These are phyloP conservation scores for Solanum gracilifrons DNA, from an alignment of 257 asterid species.

Conservation along the genomic window DNA sequence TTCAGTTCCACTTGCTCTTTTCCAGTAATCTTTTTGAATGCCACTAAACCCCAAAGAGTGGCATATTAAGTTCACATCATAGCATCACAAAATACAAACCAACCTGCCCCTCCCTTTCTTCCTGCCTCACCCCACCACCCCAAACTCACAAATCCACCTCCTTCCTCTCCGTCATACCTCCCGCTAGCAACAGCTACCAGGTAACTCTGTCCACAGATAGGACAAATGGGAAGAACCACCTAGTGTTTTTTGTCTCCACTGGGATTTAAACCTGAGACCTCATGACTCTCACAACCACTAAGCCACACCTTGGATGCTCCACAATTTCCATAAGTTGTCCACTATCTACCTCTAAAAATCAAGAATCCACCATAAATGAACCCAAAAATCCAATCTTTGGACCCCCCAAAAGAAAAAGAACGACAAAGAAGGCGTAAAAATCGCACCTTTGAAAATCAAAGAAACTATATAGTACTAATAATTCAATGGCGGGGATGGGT, in stretches of 20 bases:
- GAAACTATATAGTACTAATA: too few species aligned
- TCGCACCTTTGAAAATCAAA: background rate
- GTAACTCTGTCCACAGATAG: background rate
- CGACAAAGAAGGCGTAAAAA: background rate
- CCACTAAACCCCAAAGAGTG: background rate
- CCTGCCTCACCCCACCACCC: background rate
- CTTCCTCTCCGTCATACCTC: background rate
- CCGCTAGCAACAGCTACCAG: rapidly evolving
- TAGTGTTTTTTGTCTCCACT: background rate
- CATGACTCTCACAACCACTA: background rate
- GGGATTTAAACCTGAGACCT: background rate
- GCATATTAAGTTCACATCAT: background rate
- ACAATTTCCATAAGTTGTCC: background rate
- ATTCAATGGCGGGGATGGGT: background rate
- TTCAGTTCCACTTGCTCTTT: background rate
- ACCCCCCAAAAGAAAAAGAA: background rate
- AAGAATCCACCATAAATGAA: background rate
- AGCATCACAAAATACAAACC: background rate
- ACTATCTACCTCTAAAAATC: background rate
- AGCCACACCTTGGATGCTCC: background rate
- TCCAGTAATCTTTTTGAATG: background rate
- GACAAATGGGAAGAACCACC: background rate
- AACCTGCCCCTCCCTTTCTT: background rate
- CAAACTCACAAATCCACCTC: background rate
- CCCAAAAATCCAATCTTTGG: background rate